Base-by-base conservation (phyloP, 2,329 filamentous ascomycete species). In the Fusarium sp. region DNA sequence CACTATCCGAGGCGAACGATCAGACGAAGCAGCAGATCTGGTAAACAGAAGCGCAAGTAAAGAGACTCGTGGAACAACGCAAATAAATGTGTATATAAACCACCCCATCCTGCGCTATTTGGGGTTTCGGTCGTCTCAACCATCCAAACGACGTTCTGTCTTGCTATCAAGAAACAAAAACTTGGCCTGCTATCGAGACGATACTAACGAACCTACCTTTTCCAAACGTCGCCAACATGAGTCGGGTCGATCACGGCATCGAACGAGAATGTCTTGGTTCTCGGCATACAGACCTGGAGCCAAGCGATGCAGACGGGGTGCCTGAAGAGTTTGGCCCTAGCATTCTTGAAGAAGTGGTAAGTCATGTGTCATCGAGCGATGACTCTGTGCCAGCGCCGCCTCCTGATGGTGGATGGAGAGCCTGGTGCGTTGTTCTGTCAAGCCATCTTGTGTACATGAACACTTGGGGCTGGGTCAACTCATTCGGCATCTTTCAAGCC, bases 401-500 rank as follows among this genome's bases (percentile, higher is more conserved):
- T 2, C 85, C 85, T 0, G 83, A 87, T 26, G 84, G 84, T 4
- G 85, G 85, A 1, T 68, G 74, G 49, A 68, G 74, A 21, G 84
- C 84, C 1, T 87, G 85, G 84, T 59, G 53, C 11, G 50, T 69
- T 4, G 48, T 62, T 10, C 17, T 67, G 40, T 53, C 56, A 11
- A 44, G 56, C 15, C 84, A 86, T 66, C 68, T 86, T 3, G 77
- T 83, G 19, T 77, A 85, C 43, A 82, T 83, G 77, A 83, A 83
- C 64, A 85, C 83, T 3, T 86, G 84, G 79, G 85, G 85, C 32
- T 81, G 83, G 67, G 80, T 85, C 67, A 85, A 83, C 74, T 85
- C 83, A 2, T 88, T 86, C 59, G 85, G 85, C n/a, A 76, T 83
- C 6, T 88, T 86, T 68, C 83, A 88, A 60, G 75, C 82, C 1